phyloP scores from a whole-genome alignment of 2,329 filamentous ascomycete genomes.

The Aureobasidium sp. region DNA sequence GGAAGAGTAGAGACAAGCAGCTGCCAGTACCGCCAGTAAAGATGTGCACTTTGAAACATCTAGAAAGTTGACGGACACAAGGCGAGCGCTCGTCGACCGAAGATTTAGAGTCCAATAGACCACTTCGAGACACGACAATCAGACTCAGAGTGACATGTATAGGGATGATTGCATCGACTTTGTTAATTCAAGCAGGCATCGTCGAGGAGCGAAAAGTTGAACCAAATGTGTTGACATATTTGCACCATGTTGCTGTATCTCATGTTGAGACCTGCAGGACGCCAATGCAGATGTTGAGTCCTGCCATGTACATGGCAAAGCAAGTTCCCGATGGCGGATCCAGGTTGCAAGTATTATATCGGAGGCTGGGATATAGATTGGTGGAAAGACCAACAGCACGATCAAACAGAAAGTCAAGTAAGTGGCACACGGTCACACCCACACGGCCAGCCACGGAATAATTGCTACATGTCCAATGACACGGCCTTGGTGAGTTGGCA shows the following conservation, averaged over 20 bases:
- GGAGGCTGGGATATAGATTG: slow-evolving; percentile 3
- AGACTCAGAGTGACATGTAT: not conserved
- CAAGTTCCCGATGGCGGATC: not conserved
- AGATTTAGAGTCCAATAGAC: not conserved
- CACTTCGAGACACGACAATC: not conserved
- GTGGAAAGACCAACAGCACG: not conserved
- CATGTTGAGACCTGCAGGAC: not conserved
- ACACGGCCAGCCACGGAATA: not conserved
- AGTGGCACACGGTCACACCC: slow-evolving; percentile 1
- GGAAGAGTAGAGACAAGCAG: not conserved
- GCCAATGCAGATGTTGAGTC: not conserved
- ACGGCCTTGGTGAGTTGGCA: slow-evolving; percentile 3
- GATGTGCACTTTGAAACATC: not conserved
- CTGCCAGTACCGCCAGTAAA: not conserved
- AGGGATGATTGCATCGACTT: too few species aligned
- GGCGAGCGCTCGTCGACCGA: not conserved
- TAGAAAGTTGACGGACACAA: not conserved
- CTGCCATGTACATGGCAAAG: not conserved
- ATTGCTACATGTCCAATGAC: not conserved
- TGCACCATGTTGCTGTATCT: not conserved
- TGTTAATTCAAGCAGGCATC: not conserved
- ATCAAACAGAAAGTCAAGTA: not conserved
- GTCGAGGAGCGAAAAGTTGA: not conserved
- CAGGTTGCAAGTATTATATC: not conserved
- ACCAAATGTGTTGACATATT: not conserved